phyloP scores from a whole-genome alignment of 495 filamentous ascomycete genomes.

The Aspergillus taichungensis region DNA sequence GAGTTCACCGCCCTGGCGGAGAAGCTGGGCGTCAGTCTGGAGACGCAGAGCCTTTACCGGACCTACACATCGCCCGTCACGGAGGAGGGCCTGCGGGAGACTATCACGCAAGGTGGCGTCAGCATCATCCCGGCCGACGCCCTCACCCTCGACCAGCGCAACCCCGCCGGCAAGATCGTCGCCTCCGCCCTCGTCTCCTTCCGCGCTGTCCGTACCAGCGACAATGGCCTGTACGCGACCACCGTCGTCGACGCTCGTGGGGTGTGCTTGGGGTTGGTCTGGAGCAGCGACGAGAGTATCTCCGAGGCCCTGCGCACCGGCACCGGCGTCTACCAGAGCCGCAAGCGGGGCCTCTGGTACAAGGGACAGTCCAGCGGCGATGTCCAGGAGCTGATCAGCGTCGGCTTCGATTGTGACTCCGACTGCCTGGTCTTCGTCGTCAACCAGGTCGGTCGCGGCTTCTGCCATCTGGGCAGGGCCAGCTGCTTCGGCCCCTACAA shows the following conservation, averaged over 20 bases:
- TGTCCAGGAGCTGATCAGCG: constrained; percentile 75
- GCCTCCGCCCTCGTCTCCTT: constrained; percentile 62
- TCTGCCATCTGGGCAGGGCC: constrained; percentile 88
- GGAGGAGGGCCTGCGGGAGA: constrained; percentile 39
- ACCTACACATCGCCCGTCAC: constrained; percentile 26
- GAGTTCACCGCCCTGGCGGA: constrained; percentile 31
- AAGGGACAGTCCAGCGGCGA: constrained; percentile 94
- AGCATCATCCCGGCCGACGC: constrained; percentile 65
- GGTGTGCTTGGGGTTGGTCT: constrained; percentile 76
- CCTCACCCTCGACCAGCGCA: constrained; percentile 56
- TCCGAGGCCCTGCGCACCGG: constrained; percentile 77
- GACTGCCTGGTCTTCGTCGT: constrained; percentile 88
- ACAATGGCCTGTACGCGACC: constrained; percentile 80
- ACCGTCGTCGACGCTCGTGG: constrained; percentile 87
- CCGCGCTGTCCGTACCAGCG: constrained; percentile 64
- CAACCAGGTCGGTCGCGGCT: constrained; percentile 77
- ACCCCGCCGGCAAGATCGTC: constrained; percentile 47
- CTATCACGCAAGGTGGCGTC: constrained; percentile 54
- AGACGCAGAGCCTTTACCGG: constrained; percentile 31
- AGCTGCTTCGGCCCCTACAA: constrained; percentile 83
- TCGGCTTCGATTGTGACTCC: constrained; percentile 84
- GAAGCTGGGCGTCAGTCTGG: constrained; percentile 29
- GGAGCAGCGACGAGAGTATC: constrained; percentile 86
- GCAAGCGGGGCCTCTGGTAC: constrained; percentile 92
- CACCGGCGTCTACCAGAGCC: constrained; percentile 88